Evolutionary conservation across 2,329 filamentous ascomycete species (phyloP), one percentile per base, ranked within the genome.

Genomic region (Mariannaea sp.): DNA sequence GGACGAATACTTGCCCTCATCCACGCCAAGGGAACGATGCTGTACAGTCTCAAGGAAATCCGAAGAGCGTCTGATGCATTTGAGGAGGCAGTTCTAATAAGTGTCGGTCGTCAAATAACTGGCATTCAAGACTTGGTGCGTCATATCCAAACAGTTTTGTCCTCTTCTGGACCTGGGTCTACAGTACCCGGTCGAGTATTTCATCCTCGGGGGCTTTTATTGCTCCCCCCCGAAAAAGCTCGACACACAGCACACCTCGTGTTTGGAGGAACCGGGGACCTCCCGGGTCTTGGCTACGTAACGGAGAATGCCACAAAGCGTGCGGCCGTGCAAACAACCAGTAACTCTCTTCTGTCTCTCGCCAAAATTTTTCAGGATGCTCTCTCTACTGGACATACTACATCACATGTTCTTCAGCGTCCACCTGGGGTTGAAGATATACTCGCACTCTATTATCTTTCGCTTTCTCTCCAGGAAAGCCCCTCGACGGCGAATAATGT

Each of bases 401-500:
- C 79, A 17, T 77, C 81, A 9, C 75, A 75, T 32, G 75, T 82
- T 9, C 75, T 83, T 17, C 82, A 82, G 53, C 84, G 85, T 50
- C 82, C 86, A 3, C 86, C 88, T 38, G 89, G 91, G 1, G 91
- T 97, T 19, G 86, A 91, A 35, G 94, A 99, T 66, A 97, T 99
- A 30, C 75, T 99, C 29, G 90, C 92, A 2, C 81, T 99, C 10
- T 99, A 99, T 71, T 99, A 99, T 67, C 79, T 99, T 3, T 99
- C 94, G 0, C 77, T 99, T 3, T 96, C 94, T 0, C 80, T 99
- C 2, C 94, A 97, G 59, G 92, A 94, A 41, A 97, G 94, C 65
- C 94, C 94, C 2, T 99, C 94, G 0, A 99, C 94, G 0, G 94
- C 94, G 1, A 99, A 99, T 70, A 99, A 99, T 69, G 92, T 99